These are phyloP conservation scores for Magnolia changhungtana DNA, from an alignment of 164 flowering plant genomes.

Conservation along the genomic window DNA sequence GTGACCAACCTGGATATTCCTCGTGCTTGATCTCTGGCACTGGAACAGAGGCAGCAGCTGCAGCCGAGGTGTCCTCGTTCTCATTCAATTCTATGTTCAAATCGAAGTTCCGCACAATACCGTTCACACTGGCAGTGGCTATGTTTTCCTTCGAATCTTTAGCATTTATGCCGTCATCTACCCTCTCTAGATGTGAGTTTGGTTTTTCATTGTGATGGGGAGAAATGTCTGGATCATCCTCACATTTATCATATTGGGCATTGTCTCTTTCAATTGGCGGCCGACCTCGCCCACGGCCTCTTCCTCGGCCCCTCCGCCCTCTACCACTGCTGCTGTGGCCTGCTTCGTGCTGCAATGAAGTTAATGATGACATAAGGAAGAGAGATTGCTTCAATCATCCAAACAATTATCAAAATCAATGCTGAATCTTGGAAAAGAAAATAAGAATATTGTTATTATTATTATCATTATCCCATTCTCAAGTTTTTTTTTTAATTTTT, in stretches of 20 bases:
- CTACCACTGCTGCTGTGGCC: conserved; percentile 52
- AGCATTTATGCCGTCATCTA: conserved; percentile 28
- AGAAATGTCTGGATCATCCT: conserved; percentile 30
- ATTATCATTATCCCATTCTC: too few species aligned
- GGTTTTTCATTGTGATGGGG: conserved; percentile 33
- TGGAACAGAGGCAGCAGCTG: conserved; percentile 8
- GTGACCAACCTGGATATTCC: conserved; percentile 71
- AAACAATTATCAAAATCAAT: neutral
- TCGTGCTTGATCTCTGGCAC: conserved; percentile 50
- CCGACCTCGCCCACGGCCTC: conserved; percentile 72
- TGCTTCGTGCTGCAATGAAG: conserved; percentile 48
- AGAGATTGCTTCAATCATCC: neutral
- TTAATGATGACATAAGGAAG: neutral
- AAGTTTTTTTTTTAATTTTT: too few species aligned
- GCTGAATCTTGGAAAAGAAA: neutral
- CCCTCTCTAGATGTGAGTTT: conserved; percentile 13
- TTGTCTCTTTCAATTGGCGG: conserved; percentile 48
- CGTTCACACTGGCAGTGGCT: conserved; percentile 21
- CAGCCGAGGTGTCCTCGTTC: conserved; percentile 26
- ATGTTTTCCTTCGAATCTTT: conserved; percentile 37
- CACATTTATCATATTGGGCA: conserved; percentile 38
- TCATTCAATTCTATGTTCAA: conserved; percentile 61
- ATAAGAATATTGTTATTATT: neutral
- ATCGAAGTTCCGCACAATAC: conserved; percentile 45
- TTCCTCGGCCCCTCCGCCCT: conserved; percentile 89